These are phyloP conservation scores for Boechera divaricarpa DNA, from an alignment of 345 rosid species.

Conservation along the genomic window DNA sequence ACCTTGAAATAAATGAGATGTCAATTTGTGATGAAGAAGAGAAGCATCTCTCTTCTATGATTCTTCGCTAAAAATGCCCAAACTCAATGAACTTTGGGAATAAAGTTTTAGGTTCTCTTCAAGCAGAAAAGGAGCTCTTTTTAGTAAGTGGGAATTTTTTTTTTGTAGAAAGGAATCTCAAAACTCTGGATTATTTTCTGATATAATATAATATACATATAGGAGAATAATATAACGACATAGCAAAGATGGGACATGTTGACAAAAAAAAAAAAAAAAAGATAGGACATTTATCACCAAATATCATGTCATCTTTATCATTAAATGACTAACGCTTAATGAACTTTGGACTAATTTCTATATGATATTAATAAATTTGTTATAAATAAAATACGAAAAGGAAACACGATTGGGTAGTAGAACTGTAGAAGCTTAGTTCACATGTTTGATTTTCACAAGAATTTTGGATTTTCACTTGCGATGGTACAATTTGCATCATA, in stretches of 20 bases:
- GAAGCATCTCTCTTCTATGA: conserved; percentile 38
- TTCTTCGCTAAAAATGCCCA: conserved; percentile 42
- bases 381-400: neutral
- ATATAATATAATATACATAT: conserved; percentile 18
- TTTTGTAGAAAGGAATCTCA: conserved; percentile 19
- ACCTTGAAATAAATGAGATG: neutral
- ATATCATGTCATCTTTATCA: neutral
- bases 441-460: conserved; percentile 7
- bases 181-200: conserved; percentile 8
- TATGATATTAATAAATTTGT: neutral
- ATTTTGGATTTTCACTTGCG: conserved; percentile 13
- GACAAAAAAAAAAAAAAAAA: too few species aligned
- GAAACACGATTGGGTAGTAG: neutral
- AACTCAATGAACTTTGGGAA: conserved; percentile 38
- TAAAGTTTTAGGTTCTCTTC: conserved; percentile 42
- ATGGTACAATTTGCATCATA: conserved; percentile 23
- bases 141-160: conserved; percentile 26
- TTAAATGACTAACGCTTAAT: neutral
- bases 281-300: conserved; percentile 24
- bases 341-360: conserved; percentile 17
- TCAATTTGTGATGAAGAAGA: conserved; percentile 34
- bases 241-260: neutral
- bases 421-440: conserved; percentile 2
- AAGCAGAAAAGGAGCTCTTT: conserved; percentile 24
- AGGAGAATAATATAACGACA: conserved; percentile 21